A percentile compares a stretch with the other conserved stretches of the same genome.
phyloP scores from a whole-genome alignment of 768 basidiomycete genomes.

The Naganishia randhawae region DNA sequence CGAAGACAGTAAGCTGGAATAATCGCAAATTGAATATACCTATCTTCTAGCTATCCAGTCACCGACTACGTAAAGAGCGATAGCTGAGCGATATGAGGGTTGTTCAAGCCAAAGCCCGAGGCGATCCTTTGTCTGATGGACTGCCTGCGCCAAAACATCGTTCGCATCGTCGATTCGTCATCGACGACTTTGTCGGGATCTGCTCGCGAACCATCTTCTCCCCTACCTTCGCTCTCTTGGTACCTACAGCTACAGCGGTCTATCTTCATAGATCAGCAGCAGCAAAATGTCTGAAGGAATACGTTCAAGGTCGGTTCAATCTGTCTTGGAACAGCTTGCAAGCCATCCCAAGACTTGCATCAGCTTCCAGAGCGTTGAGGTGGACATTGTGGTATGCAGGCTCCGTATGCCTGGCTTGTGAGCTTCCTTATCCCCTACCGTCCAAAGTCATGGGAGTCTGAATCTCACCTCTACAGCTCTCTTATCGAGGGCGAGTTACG shows the following conservation, averaged over 20 bases:
- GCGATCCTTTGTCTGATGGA: not conserved
- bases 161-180: not conserved
- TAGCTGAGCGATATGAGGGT: not conserved
- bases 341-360: not conserved
- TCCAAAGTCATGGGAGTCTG: conserved; percentile 37
- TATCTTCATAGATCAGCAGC: not conserved
- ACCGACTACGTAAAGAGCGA: not conserved
- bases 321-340: not conserved
- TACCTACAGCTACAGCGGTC: not conserved
- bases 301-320: not conserved
- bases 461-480: conserved; percentile 56
- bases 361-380: not conserved
- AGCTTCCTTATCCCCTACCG: not conserved
- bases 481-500: conserved; percentile 59
- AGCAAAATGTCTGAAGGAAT: not conserved
- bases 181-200: not conserved
- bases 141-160: not conserved
- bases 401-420: not conserved
- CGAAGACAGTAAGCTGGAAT: too few relatives aligned
- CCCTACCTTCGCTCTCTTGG: conserved; percentile 1
- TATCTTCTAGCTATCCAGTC: too few relatives aligned
- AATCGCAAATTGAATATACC: too few relatives aligned
- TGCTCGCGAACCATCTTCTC: conserved; percentile 3
- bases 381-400: conserved; percentile 9
- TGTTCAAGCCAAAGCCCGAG: not conserved